Base-by-base conservation (phyloP, 345 rosid species). In the Ceriops zippeliana region DNA sequence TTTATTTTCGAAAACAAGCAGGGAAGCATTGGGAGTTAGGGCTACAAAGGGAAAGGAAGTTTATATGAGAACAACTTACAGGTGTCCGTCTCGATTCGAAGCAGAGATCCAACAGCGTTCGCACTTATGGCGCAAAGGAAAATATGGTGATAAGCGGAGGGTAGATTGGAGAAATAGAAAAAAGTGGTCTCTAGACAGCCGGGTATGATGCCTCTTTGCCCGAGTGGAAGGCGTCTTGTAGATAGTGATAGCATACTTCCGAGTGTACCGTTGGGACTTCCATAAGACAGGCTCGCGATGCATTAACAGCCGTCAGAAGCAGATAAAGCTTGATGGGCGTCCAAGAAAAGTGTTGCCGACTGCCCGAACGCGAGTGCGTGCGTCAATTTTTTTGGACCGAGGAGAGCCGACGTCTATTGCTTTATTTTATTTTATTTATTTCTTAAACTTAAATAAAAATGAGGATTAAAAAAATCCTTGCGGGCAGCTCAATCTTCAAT, bases 11-110 rank as follows among this genome's bases (percentile, higher is more conserved):
- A 7, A 53, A 10, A 49, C 38, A 5, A 62, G 15, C 6, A 42
- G 17, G 30, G 32, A 19, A n/a, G 73, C 9, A 32, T 58, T 58
- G 75, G 63, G 58, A 0, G 3, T 8, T 19, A 35, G 66, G 67
- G 61, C 10, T 20, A 52, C 26, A 61, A 52, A 70, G 1, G 67
- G 66, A 62, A 66, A 70, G n/a, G 1, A 19, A 13, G n/a, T 31
- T 47, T 31, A 49, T 6, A 52, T 4, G 17, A 15, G 11, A 28
- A 15, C 42, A 31, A 46, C 6, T 21, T 9, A n/a, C n/a, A 3
- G 0, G 0, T 19, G 49, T 42, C 47, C 47, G 47, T 16, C 13
- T 38, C 17, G 16, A 42, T 2, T 42, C 15, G 15, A 11, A 42
- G 16, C 46, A 11, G 47, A 42, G 47, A 42, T 11, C 11, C 47